Conservation (phyloP, 1,284 basidiomycete species). For the Ganoderma lucidum region DNA sequence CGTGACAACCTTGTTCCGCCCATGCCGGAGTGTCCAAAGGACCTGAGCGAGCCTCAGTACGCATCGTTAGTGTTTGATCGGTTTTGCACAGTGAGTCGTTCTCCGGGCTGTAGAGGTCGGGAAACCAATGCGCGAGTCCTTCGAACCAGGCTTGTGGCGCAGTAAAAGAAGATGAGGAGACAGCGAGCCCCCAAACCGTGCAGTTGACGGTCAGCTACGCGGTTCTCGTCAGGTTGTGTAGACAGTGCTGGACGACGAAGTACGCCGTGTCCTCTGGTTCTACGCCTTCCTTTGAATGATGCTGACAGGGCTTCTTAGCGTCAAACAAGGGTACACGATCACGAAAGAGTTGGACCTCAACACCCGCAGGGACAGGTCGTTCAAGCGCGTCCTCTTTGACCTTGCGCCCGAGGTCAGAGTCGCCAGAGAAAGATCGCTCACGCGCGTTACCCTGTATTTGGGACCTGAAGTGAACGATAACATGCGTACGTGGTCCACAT, state of each 20-base stretch:
- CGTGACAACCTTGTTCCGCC: slow-evolving; percentile 9
- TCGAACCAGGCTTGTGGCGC: background rate
- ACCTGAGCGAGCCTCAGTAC: slow-evolving; percentile 12
- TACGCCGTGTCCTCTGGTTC: background rate
- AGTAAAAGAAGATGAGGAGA: too few relatives aligned
- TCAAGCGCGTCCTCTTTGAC: slow-evolving; percentile 8
- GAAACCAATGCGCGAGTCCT: background rate
- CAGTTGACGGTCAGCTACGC: slow-evolving; percentile 7
- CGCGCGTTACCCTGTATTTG: too few relatives aligned
- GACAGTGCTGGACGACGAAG: slow-evolving; percentile 5
- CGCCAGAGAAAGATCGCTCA: too few relatives aligned
- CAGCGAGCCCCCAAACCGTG: background rate
- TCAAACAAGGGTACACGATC: background rate
- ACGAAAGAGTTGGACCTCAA: background rate
- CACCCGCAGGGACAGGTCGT: slow-evolving; percentile 3
- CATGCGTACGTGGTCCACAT: background rate
- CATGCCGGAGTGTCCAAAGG: slow-evolving; percentile 1
- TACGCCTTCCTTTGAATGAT: background rate
- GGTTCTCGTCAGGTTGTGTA: slow-evolving; percentile 6
- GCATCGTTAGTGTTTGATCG: slow-evolving; percentile 18
- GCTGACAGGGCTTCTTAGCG: background rate
- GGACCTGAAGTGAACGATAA: background rate
- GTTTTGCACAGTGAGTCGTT: slow-evolving; percentile 8
- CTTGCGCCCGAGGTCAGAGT: background rate
- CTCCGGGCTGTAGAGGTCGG: background rate